Conservation (phyloP, 345 rosid genomes). For the Linum tenue region DNA sequence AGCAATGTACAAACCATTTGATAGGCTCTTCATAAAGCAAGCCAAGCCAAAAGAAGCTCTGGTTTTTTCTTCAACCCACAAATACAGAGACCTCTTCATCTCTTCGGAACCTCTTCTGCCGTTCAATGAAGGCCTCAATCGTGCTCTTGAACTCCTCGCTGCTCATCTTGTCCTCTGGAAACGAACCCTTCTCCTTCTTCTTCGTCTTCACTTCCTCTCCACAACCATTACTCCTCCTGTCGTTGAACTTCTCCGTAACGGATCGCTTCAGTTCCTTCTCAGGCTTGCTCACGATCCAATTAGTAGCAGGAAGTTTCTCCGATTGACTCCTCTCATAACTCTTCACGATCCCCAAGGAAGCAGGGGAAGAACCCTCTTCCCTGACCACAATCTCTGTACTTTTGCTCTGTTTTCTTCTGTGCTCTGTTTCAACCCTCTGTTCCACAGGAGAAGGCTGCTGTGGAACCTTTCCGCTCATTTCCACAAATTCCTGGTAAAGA, state of each 20-base stretch:
- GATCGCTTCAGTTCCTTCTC: conserved; percentile 37
- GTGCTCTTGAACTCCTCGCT: conserved; percentile 57
- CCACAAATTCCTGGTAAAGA: conserved; percentile 37
- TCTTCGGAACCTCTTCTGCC: conserved; percentile 60
- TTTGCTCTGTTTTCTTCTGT: conserved; percentile 32
- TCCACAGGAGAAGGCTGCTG: no score
- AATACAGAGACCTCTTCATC: conserved; percentile 42
- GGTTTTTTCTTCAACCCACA: conserved; percentile 2
- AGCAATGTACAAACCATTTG: neutral
- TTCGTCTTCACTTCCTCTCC: conserved; percentile 8
- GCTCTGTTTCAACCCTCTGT: neutral
- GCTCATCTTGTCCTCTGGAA: conserved; percentile 55
- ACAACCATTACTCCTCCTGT: conserved; percentile 21
- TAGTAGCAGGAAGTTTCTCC: conserved; percentile 17
- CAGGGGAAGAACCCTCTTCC: conserved; percentile 5
- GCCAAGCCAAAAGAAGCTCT: no score
- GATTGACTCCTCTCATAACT: conserved; percentile 44
- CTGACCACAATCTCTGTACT: conserved; percentile 11
- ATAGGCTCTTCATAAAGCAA: neutral
- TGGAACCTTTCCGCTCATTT: conserved; percentile 28
- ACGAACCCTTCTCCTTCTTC: conserved; percentile 16
- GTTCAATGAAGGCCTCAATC: conserved; percentile 67
- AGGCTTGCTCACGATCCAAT: conserved; percentile 10
- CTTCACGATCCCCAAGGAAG: conserved; percentile 14
- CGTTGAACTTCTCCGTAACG: conserved; percentile 28